Evolutionary conservation across 106 monocot genomes (phyloP).

Genomic region (Allium fistulosum): DNA sequence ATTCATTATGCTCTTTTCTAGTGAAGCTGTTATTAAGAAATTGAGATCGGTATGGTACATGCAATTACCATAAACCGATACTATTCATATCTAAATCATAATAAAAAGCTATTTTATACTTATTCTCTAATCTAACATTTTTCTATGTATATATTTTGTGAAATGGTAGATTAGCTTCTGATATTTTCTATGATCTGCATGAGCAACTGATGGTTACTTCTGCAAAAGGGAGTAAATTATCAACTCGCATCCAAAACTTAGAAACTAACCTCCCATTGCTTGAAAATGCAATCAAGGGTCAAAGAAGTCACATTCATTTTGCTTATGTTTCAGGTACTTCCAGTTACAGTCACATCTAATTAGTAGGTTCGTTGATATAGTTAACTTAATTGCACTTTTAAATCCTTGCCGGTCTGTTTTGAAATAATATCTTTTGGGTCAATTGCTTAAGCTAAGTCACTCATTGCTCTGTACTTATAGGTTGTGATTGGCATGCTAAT

Average conservation of each 20-base stretch:
- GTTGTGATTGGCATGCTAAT: slow-evolving; percentile 67
- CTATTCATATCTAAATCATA: too few species aligned
- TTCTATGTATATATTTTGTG: not conserved
- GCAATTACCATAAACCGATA: too few species aligned
- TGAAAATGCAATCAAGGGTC: slow-evolving; percentile 41
- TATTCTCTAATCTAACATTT: too few species aligned
- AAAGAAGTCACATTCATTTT: slow-evolving; percentile 53
- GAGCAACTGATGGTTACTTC: slow-evolving; percentile 54
- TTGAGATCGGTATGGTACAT: too few species aligned
- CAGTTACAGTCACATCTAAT: not conserved
- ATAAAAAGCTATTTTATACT: too few species aligned
- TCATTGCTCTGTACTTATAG: slow-evolving; percentile 17
- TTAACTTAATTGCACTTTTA: not conserved
- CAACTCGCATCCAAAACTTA: slow-evolving; percentile 38
- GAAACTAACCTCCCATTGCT: slow-evolving; percentile 53
- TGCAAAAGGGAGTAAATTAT: slow-evolving; percentile 54
- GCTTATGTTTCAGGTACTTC: slow-evolving; percentile 52
- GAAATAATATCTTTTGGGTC: not conserved
- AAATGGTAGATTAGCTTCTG: slow-evolving; percentile 52
- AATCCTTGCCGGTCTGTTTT: not conserved
- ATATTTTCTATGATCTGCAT: slow-evolving; percentile 66
- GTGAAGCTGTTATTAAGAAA: too few species aligned
- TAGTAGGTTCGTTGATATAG: not conserved
- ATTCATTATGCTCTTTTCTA: too few species aligned
- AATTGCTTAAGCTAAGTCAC: too few species aligned